These are phyloP conservation scores for Termitomyces sp. DNA, from an alignment of 768 basidiomycete species.

Conservation along the genomic window DNA sequence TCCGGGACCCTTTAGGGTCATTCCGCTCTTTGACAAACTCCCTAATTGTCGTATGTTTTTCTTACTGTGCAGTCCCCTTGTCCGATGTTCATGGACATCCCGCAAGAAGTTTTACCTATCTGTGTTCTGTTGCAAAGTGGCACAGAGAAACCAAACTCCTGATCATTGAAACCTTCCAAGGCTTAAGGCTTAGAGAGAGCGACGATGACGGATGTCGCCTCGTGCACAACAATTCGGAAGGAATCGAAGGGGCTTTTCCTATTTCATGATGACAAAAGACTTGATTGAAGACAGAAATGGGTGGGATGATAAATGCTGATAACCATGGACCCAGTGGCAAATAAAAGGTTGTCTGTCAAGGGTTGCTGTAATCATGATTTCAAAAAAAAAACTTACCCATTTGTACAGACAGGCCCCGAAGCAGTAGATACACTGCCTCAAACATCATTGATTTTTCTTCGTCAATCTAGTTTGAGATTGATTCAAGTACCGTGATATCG, in stretches of 20 bases:
- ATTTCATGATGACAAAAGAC: not conserved
- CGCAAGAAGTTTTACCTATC: not conserved
- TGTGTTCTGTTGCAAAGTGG: not conserved
- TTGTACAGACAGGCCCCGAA: too few species aligned
- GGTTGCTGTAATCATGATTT: not conserved
- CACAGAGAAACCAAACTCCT: not conserved
- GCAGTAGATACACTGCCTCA: not conserved
- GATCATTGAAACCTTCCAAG: not conserved
- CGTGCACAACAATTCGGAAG: not conserved
- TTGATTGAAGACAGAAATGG: not conserved
- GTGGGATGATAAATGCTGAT: not conserved
- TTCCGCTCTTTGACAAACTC: not conserved
- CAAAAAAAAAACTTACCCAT: not conserved
- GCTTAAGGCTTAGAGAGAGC: too few species aligned
- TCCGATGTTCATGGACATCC: not conserved
- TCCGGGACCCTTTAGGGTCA: too few species aligned
- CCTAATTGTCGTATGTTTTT: not conserved
- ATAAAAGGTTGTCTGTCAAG: not conserved
- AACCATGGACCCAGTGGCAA: not conserved
- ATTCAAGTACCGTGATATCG: not conserved
- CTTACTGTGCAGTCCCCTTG: not conserved
- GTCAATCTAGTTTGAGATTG: not conserved
- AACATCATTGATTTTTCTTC: not conserved
- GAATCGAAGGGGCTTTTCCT: not conserved
- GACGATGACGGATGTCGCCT: too few species aligned